A percentile compares a stretch with the other conserved stretches of the same genome.
phyloP scores from a whole-genome alignment of 805 yeast species.

The Wickerhamiella galacta region DNA sequence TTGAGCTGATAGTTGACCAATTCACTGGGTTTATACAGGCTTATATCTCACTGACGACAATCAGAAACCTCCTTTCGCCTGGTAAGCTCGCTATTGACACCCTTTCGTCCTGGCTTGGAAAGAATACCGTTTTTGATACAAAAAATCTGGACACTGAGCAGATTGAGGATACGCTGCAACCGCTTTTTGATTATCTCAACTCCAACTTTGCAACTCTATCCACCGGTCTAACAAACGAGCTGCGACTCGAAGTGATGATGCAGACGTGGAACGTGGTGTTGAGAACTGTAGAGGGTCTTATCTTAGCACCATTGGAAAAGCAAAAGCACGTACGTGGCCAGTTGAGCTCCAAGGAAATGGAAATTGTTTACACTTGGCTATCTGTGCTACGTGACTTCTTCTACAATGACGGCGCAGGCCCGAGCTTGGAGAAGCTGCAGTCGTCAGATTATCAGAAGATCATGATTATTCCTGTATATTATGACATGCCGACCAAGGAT shows the following conservation, averaged over 20 bases:
- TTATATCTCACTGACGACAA: conserved; percentile 39
- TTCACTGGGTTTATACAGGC: conserved; percentile 47
- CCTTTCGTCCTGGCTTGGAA: conserved; percentile 19
- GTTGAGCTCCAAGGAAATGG: conserved; percentile 43
- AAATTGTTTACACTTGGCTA: conserved; percentile 56
- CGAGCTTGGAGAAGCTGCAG: conserved; percentile 46
- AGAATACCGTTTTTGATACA: conserved; percentile 6
- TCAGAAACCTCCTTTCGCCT: conserved; percentile 29
- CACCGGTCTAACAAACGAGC: conserved; percentile 34
- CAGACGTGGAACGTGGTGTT: conserved; percentile 70
- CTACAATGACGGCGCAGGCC: conserved; percentile 69
- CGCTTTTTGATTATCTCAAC: conserved; percentile 59
- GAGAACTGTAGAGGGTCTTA: conserved; percentile 46
- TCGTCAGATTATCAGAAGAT: conserved; percentile 48
- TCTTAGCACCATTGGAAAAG: conserved; percentile 50
- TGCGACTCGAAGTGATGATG: conserved; percentile 48
- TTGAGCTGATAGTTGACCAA: conserved; percentile 54
- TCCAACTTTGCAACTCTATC: conserved; percentile 51
- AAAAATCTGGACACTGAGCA: conserved; percentile 17
- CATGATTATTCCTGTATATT: conserved; percentile 45
- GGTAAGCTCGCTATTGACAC: conserved; percentile 14
- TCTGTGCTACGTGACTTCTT: conserved; percentile 56
- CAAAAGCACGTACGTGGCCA: conserved; percentile 25
- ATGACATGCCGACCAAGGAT: conserved; percentile 33
- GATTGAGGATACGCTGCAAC: conserved; percentile 49